Base-by-base conservation (phyloP, 129 eudicot species). In the Flaveria sonorensis region DNA sequence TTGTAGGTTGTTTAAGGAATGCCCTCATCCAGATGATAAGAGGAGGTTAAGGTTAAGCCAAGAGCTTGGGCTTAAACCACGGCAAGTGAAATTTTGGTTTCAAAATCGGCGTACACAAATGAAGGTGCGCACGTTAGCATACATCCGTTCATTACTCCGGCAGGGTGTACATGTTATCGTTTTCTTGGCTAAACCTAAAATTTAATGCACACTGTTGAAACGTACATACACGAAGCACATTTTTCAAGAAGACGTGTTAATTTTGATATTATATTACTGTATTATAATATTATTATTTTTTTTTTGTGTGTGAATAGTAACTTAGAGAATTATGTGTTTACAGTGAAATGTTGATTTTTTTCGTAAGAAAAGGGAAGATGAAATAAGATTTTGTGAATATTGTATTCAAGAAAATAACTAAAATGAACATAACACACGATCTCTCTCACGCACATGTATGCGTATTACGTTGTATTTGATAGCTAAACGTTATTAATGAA, bases 21-120 rank as follows among this genome's bases (percentile, higher is more conserved):
- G 93, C 56, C 99, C 99, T 16, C 99, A 95, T 81, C 99, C 99
- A 14, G 99, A 95, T 84, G 99, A 92, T 78, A 95, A 95, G 77
- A 90, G 91, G 63, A 87, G 99, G 82, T 71, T 88, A 82, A 89
- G 80, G 79, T 78, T 95, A 24, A 95, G 99, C 88, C 97, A 89
- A 78, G 99, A 95, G 2, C 81, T 95, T 28, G 97, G 96, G 82
- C 92, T 95, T 10, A 91, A 92, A 68, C 99, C 99, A 0, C 86
- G 97, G 10, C 99, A 95, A 71, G 97, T 95, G 71, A 95, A 95
- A 79, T 95, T 95, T 66, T 95, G 99, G 99, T 95, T 95, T 81
- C 99, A 95, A 74, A 95, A 95, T 43, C 84, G 99, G n/a, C 85
- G 99, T 52, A 95, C 99, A 23, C 99, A 95, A 70, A 85, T 95